Base-by-base conservation (phyloP, 371 early-diverging fungal species). In the Rhizopus arrhizus region DNA sequence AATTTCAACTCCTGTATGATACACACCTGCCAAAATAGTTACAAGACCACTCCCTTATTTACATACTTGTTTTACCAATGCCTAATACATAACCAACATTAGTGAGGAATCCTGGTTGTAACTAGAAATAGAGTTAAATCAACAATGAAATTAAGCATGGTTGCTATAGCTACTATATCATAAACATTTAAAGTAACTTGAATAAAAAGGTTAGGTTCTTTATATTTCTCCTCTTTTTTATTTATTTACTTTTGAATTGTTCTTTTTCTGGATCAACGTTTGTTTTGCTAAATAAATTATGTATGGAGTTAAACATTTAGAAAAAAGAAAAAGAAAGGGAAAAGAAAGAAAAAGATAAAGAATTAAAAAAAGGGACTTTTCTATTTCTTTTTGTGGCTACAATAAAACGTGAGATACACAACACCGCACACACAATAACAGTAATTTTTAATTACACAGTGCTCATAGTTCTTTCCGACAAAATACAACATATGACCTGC, bases 1-100 rank as follows among this genome's bases (percentile, higher is more conserved):
- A 48, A 87, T 73, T 57, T 85, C 85, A n/a, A 85, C 75, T 1
- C 87, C 85, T 32, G 87, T 84, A 68, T 87, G 87, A 51, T 81
- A 87, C 16, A 87, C 81, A 7, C 87, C 86, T 86, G 29, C 8
- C 34, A 43, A 22, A 22, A 22, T 22, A 22, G 13, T 8, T 29
- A 13, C 8, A 48, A n/a, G 36, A 5, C 16, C 10, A 22, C 5
- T 35, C 13, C 9, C 15, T 29, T 41, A 28, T 5, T 59, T 38
- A 6, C 34, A 28, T 53, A 10, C 22, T 22, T 22, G 41, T 45
- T 75, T 40, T 76, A 78, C 87, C 87, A 48, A 87, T 58, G n/a
- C 87, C 87, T 47, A 87, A 60, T 9, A 61, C 67, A 67, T 81
- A 78, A 5, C 85, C 85, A 46, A 85, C 51, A 33, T 80, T 72